Evolutionary conservation across 768 basidiomycete species (phyloP).

Genomic region (Trametes cingulata): DNA sequence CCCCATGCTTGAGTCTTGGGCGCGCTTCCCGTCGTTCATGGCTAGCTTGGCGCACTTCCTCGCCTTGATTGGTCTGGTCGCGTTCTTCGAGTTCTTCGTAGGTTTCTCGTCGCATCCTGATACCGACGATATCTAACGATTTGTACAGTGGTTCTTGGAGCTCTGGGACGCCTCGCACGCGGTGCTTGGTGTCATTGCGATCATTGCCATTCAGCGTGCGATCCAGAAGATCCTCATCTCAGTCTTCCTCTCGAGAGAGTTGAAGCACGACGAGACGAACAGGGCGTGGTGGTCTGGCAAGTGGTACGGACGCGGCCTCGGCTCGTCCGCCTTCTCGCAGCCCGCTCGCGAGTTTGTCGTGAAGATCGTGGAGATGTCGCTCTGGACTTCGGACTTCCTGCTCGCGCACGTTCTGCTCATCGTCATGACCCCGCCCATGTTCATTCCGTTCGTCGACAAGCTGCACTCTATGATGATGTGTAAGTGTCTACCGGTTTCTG

Average conservation of each 20-base stretch:
- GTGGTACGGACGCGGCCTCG: slow-evolving; percentile 95
- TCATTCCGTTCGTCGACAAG: slow-evolving; percentile 87
- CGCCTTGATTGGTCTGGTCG: slow-evolving; percentile 78
- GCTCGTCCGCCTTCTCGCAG: slow-evolving; percentile 89
- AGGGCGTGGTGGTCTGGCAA: slow-evolving; percentile 99
- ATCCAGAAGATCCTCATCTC: slow-evolving; percentile 94
- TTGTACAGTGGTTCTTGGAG: slow-evolving; percentile 87
- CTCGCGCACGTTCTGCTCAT: slow-evolving; percentile 82
- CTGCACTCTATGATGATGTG: slow-evolving; percentile 93
- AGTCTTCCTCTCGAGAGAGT: slow-evolving; percentile 93
- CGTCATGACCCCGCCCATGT: slow-evolving; percentile 78
- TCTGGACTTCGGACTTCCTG: slow-evolving; percentile 96
- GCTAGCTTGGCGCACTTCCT: slow-evolving; percentile 88
- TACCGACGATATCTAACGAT: slow-evolving; percentile 22
- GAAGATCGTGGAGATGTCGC: slow-evolving; percentile 96
- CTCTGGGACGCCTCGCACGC: slow-evolving; percentile 97
- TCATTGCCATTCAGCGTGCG: slow-evolving; percentile 87
- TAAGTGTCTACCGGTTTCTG: slow-evolving; percentile 43
- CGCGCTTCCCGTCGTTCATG: slow-evolving; percentile 89
- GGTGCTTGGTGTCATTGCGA: slow-evolving; percentile 87
- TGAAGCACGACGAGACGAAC: slow-evolving; percentile 98
- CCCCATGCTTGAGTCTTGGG: slow-evolving; percentile 82
- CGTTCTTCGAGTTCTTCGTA: slow-evolving; percentile 96
- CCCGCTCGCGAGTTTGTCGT: slow-evolving; percentile 97
- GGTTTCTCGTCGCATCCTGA: slow-evolving; percentile 37